A percentile compares a stretch with the other conserved stretches of the same genome.
Conservation (phyloP, 345 rosid genomes). For the Trapa incisa region DNA sequence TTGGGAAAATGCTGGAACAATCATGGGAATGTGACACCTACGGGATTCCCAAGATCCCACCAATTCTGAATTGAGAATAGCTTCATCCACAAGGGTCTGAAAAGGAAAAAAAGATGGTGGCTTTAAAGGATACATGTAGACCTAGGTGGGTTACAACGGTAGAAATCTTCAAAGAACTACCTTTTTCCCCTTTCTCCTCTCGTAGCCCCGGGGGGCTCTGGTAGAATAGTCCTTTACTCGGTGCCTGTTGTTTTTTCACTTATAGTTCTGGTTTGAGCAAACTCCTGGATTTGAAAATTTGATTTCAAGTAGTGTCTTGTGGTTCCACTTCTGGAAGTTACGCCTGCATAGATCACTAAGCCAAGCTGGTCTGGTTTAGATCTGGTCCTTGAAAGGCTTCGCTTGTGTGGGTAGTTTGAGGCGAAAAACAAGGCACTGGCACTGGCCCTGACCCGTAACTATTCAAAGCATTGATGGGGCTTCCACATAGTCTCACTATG, state of each 20-base stretch:
- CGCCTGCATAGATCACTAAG: background rate
- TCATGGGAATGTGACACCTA: conserved; percentile 14
- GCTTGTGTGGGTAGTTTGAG: background rate
- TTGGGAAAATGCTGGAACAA: conserved; percentile 8
- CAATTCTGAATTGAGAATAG: background rate
- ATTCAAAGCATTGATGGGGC: conserved; percentile 44
- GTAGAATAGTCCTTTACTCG: background rate
- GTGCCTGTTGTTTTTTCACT: conserved; percentile 1
- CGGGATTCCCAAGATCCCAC: conserved; percentile 11
- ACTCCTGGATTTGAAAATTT: background rate
- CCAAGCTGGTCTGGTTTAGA: background rate
- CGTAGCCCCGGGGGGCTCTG: background rate
- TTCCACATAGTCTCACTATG: conserved; percentile 45
- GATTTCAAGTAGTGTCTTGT: background rate
- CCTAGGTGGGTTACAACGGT: conserved; percentile 6
- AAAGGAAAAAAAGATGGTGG: conserved; percentile 8
- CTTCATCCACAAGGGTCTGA: conserved; percentile 23
- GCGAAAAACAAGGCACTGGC: background rate
- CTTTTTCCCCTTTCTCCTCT: background rate
- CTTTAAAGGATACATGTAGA: background rate
- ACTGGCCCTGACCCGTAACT: background rate
- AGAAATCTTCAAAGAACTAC: no score
- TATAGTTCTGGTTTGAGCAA: background rate
- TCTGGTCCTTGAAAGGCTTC: background rate
- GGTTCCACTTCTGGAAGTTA: background rate